Evolutionary conservation across 2,329 filamentous ascomycete species (phyloP).

Genomic region (Seiridium unicorne): DNA sequence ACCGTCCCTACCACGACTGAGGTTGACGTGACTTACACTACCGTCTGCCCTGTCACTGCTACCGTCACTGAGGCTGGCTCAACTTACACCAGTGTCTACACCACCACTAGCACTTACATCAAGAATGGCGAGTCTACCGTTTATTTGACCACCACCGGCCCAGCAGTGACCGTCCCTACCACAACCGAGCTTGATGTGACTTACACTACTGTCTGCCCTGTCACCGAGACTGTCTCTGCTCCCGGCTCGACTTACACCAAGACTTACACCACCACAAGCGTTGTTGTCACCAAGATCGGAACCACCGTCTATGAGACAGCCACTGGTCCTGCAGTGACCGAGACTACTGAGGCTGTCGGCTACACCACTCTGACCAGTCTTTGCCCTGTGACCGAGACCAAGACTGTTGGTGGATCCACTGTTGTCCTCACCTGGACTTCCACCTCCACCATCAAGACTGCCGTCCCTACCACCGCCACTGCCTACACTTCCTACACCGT

Average conservation of each 20-base stretch:
- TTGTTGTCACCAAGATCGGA: slow-evolving; percentile 29
- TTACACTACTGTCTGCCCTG: slow-evolving; percentile 35
- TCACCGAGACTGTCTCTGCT: slow-evolving; percentile 33
- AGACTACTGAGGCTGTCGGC: slow-evolving; percentile 27
- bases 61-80: slow-evolving; percentile 33
- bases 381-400: slow-evolving; percentile 43
- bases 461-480: slow-evolving; percentile 27
- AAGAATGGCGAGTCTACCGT: slow-evolving; percentile 27
- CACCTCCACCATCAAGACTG: slow-evolving; percentile 32
- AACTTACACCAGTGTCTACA: slow-evolving; percentile 38
- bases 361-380: slow-evolving; percentile 43
- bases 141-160: slow-evolving; percentile 31
- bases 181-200: slow-evolving; percentile 33
- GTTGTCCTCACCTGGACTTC: slow-evolving; percentile 38
- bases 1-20: slow-evolving; percentile 22
- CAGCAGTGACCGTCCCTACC: slow-evolving; percentile 15
- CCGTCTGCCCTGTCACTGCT: slow-evolving; percentile 31
- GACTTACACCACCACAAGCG: slow-evolving; percentile 42
- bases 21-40: slow-evolving; percentile 37
- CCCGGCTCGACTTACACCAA: slow-evolving; percentile 35
- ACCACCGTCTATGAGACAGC: slow-evolving; percentile 33
- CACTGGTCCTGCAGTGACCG: slow-evolving; percentile 20
- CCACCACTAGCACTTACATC: slow-evolving; percentile 39
- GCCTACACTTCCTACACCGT: slow-evolving; percentile 30
- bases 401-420: slow-evolving; percentile 39